Conservation (phyloP, 768 basidiomycete genomes). For the Serendipita indica region DNA sequence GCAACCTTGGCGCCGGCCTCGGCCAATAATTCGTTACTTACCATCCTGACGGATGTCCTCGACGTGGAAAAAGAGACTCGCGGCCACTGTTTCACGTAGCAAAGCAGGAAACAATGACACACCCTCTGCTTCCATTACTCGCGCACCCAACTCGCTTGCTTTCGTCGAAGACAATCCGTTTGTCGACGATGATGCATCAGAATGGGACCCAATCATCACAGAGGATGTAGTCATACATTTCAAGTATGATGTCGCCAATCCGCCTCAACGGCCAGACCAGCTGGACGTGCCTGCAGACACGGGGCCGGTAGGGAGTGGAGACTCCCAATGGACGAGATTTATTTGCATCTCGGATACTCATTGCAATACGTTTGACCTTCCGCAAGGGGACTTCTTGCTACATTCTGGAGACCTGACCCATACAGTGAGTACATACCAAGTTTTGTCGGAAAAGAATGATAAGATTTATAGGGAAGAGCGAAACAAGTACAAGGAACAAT, state of each 20-base stretch:
- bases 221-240: constrained; percentile 9
- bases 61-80: too few species aligned
- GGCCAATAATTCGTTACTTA: too few species aligned
- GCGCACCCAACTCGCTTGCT: too few species aligned
- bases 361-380: constrained; percentile 15
- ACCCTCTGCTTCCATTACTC: too few species aligned
- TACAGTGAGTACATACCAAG: not conserved
- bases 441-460: not conserved
- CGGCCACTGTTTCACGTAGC: too few species aligned
- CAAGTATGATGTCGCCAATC: constrained; percentile 11
- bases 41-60: too few species aligned
- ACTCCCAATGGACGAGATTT: constrained; percentile 14
- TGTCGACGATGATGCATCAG: too few species aligned
- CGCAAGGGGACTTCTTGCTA: constrained; percentile 17
- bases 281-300: not conserved
- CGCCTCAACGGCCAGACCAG: constrained; percentile 8
- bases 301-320: not conserved
- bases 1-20: too few species aligned
- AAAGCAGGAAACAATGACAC: too few species aligned
- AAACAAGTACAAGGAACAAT: not conserved
- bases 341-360: constrained; percentile 17
- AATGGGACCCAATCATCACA: constrained; percentile 5
- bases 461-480: not conserved
- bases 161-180: too few species aligned
- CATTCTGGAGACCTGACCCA: constrained; percentile 17